phyloP scores from a whole-genome alignment of 2,329 filamentous ascomycete genomes.

The Mycosphaerella sp. region DNA sequence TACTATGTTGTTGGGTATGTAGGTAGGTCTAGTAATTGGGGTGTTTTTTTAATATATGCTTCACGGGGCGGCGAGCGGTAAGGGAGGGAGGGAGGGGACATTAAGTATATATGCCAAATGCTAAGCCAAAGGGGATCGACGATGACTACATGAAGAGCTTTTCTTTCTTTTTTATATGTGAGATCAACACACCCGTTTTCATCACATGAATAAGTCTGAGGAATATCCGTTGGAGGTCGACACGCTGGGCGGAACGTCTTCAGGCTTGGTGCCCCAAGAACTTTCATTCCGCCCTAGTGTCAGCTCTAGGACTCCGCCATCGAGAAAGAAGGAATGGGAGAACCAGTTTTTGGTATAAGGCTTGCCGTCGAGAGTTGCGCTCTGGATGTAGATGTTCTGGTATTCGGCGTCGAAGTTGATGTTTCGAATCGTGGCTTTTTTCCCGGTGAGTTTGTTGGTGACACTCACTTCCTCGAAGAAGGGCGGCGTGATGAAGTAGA shows the following conservation, averaged over 20 bases:
- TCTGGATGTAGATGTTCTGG: conserved; percentile 42
- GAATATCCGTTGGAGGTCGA: conserved; percentile 13
- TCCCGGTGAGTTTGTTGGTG: conserved; percentile 37
- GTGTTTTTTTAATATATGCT: too few relatives aligned
- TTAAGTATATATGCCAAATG: too few relatives aligned
- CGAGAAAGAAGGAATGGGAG: conserved; percentile 41
- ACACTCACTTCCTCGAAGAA: conserved; percentile 42
- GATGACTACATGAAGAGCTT: too few relatives aligned
- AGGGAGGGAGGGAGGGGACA: too few relatives aligned
- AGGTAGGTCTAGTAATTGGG: too few relatives aligned
- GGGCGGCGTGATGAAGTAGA: conserved; percentile 45
- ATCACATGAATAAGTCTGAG: background rate
- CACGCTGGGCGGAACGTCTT: conserved; percentile 41
- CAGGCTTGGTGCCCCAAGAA: conserved; percentile 39
- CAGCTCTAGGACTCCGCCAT: conserved; percentile 41
- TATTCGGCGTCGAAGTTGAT: conserved; percentile 40
- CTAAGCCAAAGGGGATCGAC: too few relatives aligned
- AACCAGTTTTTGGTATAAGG: conserved; percentile 43
- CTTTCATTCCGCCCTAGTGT: conserved; percentile 40
- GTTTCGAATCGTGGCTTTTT: conserved; percentile 39
- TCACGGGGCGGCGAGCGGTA: too few relatives aligned
- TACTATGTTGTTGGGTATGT: too few relatives aligned
- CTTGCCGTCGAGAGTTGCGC: conserved; percentile 39
- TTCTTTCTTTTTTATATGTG: too few relatives aligned
- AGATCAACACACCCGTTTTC: too few relatives aligned